phyloP scores from a whole-genome alignment of 2,329 filamentous ascomycete genomes.

The Cucurbitaria berberidis region DNA sequence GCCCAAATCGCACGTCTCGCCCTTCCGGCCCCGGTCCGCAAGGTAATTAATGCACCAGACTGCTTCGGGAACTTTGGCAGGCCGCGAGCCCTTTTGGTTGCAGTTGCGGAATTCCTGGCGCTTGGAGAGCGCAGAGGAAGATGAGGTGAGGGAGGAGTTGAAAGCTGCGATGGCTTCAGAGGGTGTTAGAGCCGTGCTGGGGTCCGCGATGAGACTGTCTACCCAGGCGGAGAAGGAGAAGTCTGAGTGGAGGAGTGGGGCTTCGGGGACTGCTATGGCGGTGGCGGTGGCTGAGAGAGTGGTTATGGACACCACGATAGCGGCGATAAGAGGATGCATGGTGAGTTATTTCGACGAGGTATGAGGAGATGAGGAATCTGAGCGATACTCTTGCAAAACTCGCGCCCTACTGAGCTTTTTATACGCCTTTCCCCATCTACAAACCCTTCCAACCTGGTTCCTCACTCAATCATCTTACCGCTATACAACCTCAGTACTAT shows the following conservation, averaged over 20 bases:
- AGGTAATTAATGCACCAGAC: conserved; percentile 2
- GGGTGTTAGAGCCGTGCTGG: not conserved
- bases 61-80: not conserved
- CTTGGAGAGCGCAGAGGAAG: not conserved
- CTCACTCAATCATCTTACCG: too few relatives aligned
- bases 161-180: conserved; percentile 4
- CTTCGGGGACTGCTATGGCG: not conserved
- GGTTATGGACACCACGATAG: too few relatives aligned
- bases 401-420: too few relatives aligned
- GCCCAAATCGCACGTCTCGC: not conserved
- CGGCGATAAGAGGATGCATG: too few relatives aligned
- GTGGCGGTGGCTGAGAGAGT: conserved; percentile 5
- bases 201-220: conserved; percentile 3
- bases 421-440: too few relatives aligned
- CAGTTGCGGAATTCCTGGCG: conserved; percentile 1
- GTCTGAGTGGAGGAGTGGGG: conserved; percentile 1
- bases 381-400: too few relatives aligned
- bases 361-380: too few relatives aligned
- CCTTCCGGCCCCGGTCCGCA: not conserved
- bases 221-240: conserved; percentile 13
- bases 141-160: not conserved
- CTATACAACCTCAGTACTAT: too few relatives aligned
- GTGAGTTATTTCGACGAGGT: too few relatives aligned
- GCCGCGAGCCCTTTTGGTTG: not conserved
- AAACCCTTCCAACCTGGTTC: too few relatives aligned